phyloP scores from a whole-genome alignment of 495 filamentous ascomycete genomes.

The Podospora tetraspora region DNA sequence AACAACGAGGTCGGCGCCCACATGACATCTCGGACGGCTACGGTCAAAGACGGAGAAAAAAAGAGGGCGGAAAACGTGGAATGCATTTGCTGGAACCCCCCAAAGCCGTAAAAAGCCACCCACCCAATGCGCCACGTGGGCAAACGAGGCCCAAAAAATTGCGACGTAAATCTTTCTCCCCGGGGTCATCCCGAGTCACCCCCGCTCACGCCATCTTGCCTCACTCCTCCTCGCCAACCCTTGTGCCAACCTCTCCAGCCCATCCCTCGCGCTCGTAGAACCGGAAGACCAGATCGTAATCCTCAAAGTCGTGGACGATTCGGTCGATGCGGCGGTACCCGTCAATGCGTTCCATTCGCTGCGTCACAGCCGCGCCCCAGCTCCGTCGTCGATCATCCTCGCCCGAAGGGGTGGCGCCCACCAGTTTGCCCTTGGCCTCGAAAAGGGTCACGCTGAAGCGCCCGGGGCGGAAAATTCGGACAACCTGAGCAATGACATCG shows the following conservation, averaged over 20 bases:
- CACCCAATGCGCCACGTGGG: neutral
- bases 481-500: constrained; percentile 88
- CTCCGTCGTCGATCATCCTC: constrained; percentile 41
- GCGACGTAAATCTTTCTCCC: neutral
- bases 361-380: constrained; percentile 41
- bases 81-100: neutral
- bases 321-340: constrained; percentile 90
- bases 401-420: constrained; percentile 29
- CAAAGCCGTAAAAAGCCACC: neutral
- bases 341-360: constrained; percentile 73
- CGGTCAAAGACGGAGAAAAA: neutral
- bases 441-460: constrained; percentile 97
- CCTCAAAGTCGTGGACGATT: constrained; percentile 95
- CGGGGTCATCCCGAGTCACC: neutral
- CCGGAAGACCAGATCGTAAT: constrained; percentile 94
- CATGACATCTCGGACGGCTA: neutral
- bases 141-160: neutral
- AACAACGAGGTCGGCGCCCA: neutral
- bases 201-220: neutral
- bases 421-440: constrained; percentile 65
- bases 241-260: constrained; percentile 66
- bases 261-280: constrained; percentile 93
- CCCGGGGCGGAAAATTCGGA: constrained; percentile 90
- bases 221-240: constrained; percentile 54
- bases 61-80: neutral